Evolutionary conservation across 1,284 basidiomycete species (phyloP), one percentile per base, ranked within the genome.

Genomic region (Laetiporus sulphureus): DNA sequence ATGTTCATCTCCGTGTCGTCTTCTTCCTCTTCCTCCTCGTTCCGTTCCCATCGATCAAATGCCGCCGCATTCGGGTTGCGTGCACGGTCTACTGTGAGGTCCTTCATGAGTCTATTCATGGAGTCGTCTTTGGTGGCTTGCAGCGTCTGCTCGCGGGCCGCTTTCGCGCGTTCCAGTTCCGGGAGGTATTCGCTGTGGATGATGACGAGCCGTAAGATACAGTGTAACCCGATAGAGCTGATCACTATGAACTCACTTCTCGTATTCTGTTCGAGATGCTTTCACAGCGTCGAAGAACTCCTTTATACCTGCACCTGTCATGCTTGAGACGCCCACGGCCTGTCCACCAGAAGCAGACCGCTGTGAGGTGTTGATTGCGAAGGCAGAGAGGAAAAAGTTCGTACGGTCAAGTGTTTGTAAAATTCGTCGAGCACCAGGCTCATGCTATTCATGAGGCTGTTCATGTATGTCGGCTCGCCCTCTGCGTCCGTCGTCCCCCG

Each of bases 401-500:
- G 19, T 34, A 92, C 93, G 69, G 89, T 89, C 35, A 99, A 68
- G 55, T 96, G 89, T 64, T 94, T 91, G 70, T 99, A 99, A 58
- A 99, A 99, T 61, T 99, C 96, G 60, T 99, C 96, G 42, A 99
- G 67, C 5, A 99, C 94, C 36, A 99, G 69, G 61, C 92, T 93
- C 96, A 99, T 99, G 60, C 89, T 93, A 55, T 96, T 93, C 95
- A 99, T 99, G 49, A 99, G 71, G 58, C 91, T 94, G 64, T 92
- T 96, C 91, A 98, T 96, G 64, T 98, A 99, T 33, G 90, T 95
- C 38, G 89, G 88, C 56, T 95, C 93, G 33, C 91, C 94, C 48
- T 91, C 88, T 7, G 83, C 73, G 56, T 91, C 87, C 32, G 75
- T 70, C 13, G 80, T 75, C 6, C 78, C 77, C 33, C 69, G 62